Evolutionary conservation across 108 stramenopile genomes (phyloP), one percentile per base, ranked within the genome.

Genomic region (Nannochloropsis gaditana): DNA sequence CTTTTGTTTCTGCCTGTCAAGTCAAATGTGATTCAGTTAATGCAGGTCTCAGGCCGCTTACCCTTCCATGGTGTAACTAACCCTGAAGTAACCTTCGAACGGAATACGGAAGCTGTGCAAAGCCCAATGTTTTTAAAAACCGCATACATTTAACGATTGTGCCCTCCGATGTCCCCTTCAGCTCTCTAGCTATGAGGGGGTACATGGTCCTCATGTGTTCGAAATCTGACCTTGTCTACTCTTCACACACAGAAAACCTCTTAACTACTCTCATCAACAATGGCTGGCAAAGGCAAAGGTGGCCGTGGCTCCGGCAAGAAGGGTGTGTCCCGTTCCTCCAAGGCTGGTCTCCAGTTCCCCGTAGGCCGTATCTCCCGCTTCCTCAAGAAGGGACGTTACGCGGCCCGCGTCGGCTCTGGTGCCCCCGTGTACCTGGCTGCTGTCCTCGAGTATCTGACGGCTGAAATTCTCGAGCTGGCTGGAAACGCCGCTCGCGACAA

Each of bases 321-420:
- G 86, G 91, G 93, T 85, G 94, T 93, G 86, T 93, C 93, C 82
- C 83, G 92, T 47, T 94, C 94, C 80, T 89, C 95, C 91, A 97
- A 96, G 93, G 96, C 97, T 43, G 97, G 97, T 43, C 92, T 97
- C 42, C 97, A 98, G 91, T 98, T 98, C 93, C 97, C 97, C 85
- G 97, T 96, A 43, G 96, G 94, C 90, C 94, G 97, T 95, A 94
- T 98, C 87, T 93, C 92, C 83, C 95, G 97, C 84, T 98, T 93
- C 92, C 92, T 98, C 81, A 95, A 95, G 91, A 94, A 95, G 91
- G 97, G 96, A 79, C 94, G 95, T 83, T 96, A 96, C 91, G 95
- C 95, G 83, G 90, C 92, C 31, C 94, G 96, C 44, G 94, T 96
- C 92, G 96, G 96, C 84, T 95, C 94, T 50, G 96, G 31, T 31